Percentiles rank a stretch among this genome's conserved stretches.
Conservation (phyloP, 139 green algal genomes). For the Ettlia oleoabundans region DNA sequence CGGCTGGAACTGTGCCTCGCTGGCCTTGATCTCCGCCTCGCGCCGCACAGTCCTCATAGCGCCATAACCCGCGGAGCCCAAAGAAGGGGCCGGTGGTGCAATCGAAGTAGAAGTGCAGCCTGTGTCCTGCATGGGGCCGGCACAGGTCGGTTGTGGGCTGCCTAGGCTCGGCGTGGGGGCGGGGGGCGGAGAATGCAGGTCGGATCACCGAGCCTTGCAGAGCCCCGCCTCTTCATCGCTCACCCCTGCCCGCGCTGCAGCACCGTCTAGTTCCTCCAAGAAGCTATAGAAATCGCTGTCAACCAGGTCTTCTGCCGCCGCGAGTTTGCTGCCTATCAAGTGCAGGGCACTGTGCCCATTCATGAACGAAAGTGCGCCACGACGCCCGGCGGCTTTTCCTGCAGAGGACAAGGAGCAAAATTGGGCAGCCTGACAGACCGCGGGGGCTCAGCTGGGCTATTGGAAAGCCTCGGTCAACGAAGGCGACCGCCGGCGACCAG, state of each 20-base stretch:
- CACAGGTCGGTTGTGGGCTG: neutral
- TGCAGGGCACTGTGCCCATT: too few relatives aligned
- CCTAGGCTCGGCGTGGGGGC: neutral
- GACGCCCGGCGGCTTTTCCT: too few relatives aligned
- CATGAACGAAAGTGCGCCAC: too few relatives aligned
- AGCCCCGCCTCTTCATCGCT: neutral
- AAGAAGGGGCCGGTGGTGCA: neutral
- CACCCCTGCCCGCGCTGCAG: neutral
- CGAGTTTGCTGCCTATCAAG: neutral
- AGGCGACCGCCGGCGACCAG: too few relatives aligned
- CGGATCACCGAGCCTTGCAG: neutral
- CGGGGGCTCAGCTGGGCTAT: too few relatives aligned
- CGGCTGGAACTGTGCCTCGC: neutral
- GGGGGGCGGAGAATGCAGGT: neutral
- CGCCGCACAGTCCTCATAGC: constrained; percentile 4
- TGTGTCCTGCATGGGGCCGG: neutral
- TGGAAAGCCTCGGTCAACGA: too few relatives aligned
- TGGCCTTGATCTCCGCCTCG: neutral
- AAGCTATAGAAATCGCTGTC: constrained; percentile 4
- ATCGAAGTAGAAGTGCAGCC: neutral
- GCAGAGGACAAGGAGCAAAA: too few relatives aligned
- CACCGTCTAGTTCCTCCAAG: neutral
- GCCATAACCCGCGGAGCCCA: constrained; percentile 21
- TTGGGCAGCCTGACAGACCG: too few relatives aligned
- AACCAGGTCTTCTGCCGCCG: neutral